These are phyloP conservation scores for Triticum monococcum DNA, from an alignment of 176 grass and related monocot species.

Conservation along the genomic window DNA sequence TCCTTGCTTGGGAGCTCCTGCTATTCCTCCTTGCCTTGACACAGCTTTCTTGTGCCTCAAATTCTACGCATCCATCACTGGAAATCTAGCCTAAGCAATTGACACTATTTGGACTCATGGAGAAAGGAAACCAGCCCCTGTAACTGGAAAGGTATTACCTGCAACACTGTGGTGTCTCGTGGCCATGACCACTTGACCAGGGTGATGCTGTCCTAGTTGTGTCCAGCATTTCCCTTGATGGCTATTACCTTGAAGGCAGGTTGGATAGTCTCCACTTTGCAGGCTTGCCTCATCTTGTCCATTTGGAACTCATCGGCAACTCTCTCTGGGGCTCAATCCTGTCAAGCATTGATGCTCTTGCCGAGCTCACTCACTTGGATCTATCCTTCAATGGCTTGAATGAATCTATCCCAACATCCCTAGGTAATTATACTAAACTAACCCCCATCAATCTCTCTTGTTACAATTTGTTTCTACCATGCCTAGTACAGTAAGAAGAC, in stretches of 20 bases:
- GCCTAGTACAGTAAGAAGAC: no score
- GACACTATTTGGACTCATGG: no score
- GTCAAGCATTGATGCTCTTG: not conserved
- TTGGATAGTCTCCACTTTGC: not conserved
- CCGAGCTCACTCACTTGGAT: not conserved
- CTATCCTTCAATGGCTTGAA: not conserved
- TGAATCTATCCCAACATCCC: not conserved
- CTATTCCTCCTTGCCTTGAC: no score
- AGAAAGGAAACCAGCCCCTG: no score
- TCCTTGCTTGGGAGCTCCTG: no score
- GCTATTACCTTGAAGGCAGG: fast-evolving
- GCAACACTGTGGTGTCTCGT: not conserved
- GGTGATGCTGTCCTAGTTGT: not conserved
- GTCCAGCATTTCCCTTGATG: not conserved
- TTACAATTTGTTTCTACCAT: no score
- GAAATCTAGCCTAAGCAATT: no score
- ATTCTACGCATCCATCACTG: no score
- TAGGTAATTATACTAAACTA: not conserved
- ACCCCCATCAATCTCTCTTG: no score
- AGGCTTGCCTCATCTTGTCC: not conserved
- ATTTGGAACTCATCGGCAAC: not conserved
- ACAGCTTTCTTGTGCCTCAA: no score
- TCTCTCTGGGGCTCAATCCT: not conserved
- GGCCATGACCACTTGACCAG: not conserved
- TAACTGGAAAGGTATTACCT: not conserved